These are phyloP conservation scores for Penicillium sp. DNA, from an alignment of 2,329 filamentous ascomycete genomes.

Conservation along the genomic window DNA sequence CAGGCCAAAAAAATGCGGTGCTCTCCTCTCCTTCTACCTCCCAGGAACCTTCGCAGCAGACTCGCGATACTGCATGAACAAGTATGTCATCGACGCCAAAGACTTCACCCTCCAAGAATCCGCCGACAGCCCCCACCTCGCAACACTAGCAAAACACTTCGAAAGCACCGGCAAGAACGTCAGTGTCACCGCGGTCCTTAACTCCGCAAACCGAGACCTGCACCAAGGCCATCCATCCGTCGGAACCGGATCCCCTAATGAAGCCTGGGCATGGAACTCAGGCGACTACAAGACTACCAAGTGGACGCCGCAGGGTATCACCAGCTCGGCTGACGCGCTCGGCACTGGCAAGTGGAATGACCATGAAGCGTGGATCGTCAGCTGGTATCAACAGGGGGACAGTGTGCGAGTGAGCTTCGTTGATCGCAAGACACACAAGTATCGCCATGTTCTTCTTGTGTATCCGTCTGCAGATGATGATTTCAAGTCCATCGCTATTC, in stretches of 20 bases:
- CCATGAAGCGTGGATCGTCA: slow-evolving; percentile 43
- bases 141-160: slow-evolving; percentile 24
- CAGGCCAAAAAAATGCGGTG: not conserved
- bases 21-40: slow-evolving; percentile 7
- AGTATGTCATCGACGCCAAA: slow-evolving; percentile 5
- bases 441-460: slow-evolving; percentile 45
- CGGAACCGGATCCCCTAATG: slow-evolving; percentile 17
- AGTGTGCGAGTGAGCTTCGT: slow-evolving; percentile 43
- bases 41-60: slow-evolving; percentile 10
- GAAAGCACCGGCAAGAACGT: slow-evolving; percentile 17
- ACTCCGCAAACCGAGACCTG: slow-evolving; percentile 27
- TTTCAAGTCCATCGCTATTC: slow-evolving; percentile 41
- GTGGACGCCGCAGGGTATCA: slow-evolving; percentile 47
- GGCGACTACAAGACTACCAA: slow-evolving; percentile 42
- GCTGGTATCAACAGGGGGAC: slow-evolving; percentile 42
- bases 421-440: slow-evolving; percentile 37
- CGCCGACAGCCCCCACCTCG: slow-evolving; percentile 17
- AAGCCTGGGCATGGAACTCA: slow-evolving; percentile 31
- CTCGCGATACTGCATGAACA: slow-evolving; percentile 18
- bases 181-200: slow-evolving; percentile 25
- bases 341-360: slow-evolving; percentile 41
- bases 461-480: slow-evolving; percentile 42
- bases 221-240: slow-evolving; percentile 16
- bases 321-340: slow-evolving; percentile 42
- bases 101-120: slow-evolving; percentile 27